A percentile compares a stretch with the other conserved stretches of the same genome.
phyloP scores from a whole-genome alignment of 2,329 filamentous ascomycete species.

The Alternaria atra region DNA sequence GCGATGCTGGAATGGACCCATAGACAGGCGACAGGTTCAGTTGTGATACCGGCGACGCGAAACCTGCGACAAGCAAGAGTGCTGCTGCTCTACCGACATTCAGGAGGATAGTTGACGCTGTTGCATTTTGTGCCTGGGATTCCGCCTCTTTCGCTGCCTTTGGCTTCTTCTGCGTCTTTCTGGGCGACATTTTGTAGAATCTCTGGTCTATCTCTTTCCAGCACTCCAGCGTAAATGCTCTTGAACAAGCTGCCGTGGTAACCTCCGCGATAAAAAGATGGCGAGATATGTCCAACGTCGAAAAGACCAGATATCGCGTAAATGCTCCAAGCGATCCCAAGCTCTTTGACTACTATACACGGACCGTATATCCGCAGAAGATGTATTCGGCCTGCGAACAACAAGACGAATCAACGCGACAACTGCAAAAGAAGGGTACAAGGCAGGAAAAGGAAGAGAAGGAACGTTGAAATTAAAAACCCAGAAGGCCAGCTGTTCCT shows the following conservation, averaged over 20 bases:
- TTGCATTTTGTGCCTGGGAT: constrained; percentile 32
- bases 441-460: constrained; percentile 17
- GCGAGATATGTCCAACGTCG: not conserved
- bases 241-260: too few species aligned
- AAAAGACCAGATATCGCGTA: constrained; percentile 29
- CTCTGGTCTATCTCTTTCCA: constrained; percentile 16
- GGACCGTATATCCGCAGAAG: constrained; percentile 32
- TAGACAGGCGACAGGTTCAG: constrained; percentile 86
- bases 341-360: constrained; percentile 22
- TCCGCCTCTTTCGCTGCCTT: constrained; percentile 41
- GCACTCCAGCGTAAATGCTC: not conserved
- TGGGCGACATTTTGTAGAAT: constrained; percentile 39
- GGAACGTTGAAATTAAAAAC: constrained; percentile 21
- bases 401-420: constrained; percentile 7
- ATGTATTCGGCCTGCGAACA: constrained; percentile 33
- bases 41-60: constrained; percentile 75
- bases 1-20: constrained; percentile 78
- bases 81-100: constrained; percentile 46
- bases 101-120: constrained; percentile 36
- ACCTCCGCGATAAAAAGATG: not conserved
- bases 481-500: constrained; percentile 46
- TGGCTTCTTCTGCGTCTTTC: constrained; percentile 48
- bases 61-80: constrained; percentile 66
- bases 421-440: constrained; percentile 8
- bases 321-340: constrained; percentile 19